Base-by-base conservation (phyloP, 2,329 filamentous ascomycete species). In the Akanthomyces lecanii region DNA sequence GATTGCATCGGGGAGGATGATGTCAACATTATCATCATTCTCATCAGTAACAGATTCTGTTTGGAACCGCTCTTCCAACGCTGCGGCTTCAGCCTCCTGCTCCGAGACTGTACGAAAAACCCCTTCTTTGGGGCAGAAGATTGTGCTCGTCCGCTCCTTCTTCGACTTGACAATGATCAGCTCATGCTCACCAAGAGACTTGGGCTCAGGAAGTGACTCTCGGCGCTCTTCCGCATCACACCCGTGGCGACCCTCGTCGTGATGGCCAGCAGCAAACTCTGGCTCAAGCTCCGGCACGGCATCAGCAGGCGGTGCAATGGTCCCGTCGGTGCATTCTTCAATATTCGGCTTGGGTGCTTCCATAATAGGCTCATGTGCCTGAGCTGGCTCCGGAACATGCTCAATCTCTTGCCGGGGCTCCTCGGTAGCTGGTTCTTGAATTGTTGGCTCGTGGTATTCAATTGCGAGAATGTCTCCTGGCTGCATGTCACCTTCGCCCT, bases 71-170 rank as follows among this genome's bases (percentile, higher is more conserved):
- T 63, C 72, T 63, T 79, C 75, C 62, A 81, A 71, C 5, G 76
- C 77, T 21, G 78, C 77, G 10, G 80, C 77, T 63, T 84, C 81
- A 12, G 80, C 77, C 63, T 84, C 81, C 64, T 81, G 75, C 66
- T 85, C 79, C 1, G 85, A 84, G 51, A 87, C 75, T 2, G 85
- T 85, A 54, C 83, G 82, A 71, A 89, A 88, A 61, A 85, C 83
- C 54, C 86, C 88, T 69, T 88, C 81, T 21, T 82, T 81, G 5
- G 87, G 84, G 14, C 85, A 81, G 67, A 89, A 84, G 61, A 87
- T 80, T 44, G 81, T 83, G 69, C 78, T 83, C 30, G 71, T 81
- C 67, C 77, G 77, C 68, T 72, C 79, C 59, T 77, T 75, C 61
- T 70, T 75, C 12, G 74, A 71, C 64, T 68, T 75, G 44, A 71